Conservation (phyloP, 345 rosid genomes). For the Eucalyptus viminalis region DNA sequence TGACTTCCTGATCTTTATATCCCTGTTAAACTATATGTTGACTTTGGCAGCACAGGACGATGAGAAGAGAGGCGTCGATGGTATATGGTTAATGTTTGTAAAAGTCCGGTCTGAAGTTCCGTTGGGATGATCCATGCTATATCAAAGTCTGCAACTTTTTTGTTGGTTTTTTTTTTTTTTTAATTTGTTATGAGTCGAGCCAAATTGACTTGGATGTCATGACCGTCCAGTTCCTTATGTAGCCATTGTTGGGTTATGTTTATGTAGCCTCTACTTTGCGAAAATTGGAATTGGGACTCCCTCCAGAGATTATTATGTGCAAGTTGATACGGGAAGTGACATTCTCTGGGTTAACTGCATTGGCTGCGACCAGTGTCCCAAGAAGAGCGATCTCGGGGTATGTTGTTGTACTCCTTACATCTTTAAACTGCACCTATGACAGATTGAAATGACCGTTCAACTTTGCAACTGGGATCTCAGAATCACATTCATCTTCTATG, state of each 20-base stretch:
- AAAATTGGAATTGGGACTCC: constrained; percentile 66
- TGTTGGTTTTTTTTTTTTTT: not conserved
- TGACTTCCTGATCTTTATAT: not conserved
- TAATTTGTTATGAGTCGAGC: not conserved
- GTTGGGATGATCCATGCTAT: not conserved
- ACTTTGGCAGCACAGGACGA: not conserved
- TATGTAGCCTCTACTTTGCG: constrained; percentile 60
- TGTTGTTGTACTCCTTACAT: not conserved
- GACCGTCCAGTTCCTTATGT: not conserved
- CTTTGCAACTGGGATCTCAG: not conserved
- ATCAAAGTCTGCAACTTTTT: not conserved
- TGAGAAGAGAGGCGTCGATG: not conserved
- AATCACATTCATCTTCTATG: not conserved
- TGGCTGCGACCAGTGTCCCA: constrained; percentile 60
- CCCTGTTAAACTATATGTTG: not conserved
- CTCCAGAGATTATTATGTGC: constrained; percentile 63
- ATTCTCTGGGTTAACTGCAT: constrained; percentile 78
- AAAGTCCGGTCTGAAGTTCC: not conserved
- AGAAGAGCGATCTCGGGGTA: constrained; percentile 66
- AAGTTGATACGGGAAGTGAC: constrained; percentile 94
- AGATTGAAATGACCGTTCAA: not conserved
- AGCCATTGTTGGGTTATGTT: constrained; percentile 5
- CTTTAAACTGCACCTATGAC: not conserved
- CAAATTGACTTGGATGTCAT: not conserved
- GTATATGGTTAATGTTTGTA: not conserved